phyloP scores from a whole-genome alignment of 164 flowering plant genomes.

The Berberis vulgaris region DNA sequence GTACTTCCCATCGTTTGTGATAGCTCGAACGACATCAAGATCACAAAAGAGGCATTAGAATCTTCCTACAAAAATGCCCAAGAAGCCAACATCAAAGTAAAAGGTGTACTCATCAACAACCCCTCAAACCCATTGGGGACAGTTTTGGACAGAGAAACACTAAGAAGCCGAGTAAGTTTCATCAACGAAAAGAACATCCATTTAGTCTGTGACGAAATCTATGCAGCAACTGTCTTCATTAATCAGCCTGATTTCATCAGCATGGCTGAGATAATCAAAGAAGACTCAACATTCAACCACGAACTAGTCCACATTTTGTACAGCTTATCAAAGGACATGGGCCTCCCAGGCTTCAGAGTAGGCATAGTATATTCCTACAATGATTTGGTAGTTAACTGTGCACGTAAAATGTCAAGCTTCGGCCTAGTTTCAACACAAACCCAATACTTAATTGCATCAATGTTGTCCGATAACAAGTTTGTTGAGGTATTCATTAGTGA shows the following conservation, averaged over 20 bases:
- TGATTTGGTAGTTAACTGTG: background rate
- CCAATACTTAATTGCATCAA: background rate
- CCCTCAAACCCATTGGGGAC: background rate
- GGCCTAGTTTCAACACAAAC: too few relatives aligned
- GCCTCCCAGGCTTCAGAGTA: conserved; percentile 14
- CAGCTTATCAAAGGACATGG: conserved; percentile 15
- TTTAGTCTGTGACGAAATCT: too few relatives aligned
- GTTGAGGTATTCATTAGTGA: conserved; percentile 1
- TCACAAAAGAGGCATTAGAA: conserved; percentile 10
- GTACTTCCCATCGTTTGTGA: conserved; percentile 28
- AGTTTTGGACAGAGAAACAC: conserved; percentile 9
- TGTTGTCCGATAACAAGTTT: conserved; percentile 11
- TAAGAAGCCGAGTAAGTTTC: conserved; percentile 6
- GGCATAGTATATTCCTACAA: conserved; percentile 13
- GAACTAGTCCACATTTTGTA: conserved; percentile 11
- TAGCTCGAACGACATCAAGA: conserved; percentile 6
- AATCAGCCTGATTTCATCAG: too few relatives aligned
- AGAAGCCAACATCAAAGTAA: too few relatives aligned
- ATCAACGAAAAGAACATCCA: background rate
- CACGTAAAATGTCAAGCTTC: too few relatives aligned
- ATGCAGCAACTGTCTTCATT: too few relatives aligned
- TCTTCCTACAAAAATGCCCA: conserved; percentile 1
- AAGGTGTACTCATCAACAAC: too few relatives aligned
- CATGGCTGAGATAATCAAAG: background rate
- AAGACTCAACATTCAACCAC: conserved; percentile 1